phyloP scores from a whole-genome alignment of 352 stramenopile species.

The Aphanomyces euteiches region DNA sequence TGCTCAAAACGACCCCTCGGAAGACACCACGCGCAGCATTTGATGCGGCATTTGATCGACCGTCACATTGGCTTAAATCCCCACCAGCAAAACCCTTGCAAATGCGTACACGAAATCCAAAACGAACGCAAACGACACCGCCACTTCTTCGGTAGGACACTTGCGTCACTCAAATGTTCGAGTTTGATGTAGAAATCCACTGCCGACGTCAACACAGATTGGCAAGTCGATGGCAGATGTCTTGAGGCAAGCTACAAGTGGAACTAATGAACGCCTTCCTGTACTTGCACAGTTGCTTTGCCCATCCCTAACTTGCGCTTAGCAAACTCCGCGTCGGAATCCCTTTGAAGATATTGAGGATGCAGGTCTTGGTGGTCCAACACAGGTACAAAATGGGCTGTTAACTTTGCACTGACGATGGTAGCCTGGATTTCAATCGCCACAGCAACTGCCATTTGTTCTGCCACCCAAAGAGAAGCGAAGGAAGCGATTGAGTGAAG shows the following conservation, averaged over 20 bases:
- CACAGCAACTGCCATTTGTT: not conserved
- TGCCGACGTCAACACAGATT: not conserved
- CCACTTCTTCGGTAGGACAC: too few relatives aligned
- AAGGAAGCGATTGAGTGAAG: conserved; percentile 11
- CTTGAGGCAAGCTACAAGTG: conserved; percentile 11
- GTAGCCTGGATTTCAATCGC: conserved; percentile 8
- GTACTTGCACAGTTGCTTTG: not conserved
- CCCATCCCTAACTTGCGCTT: not conserved
- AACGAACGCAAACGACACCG: not conserved
- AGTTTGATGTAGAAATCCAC: not conserved
- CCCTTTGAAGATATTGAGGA: conserved; percentile 29
- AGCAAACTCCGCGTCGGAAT: not conserved
- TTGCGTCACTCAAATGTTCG: not conserved
- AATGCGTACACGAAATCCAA: not conserved
- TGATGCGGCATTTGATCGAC: conserved; percentile 10
- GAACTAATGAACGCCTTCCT: not conserved
- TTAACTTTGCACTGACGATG: too few relatives aligned
- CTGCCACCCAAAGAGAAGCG: conserved; percentile 13
- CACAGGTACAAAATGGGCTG: not conserved
- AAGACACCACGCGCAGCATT: not conserved
- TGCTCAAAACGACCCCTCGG: not conserved
- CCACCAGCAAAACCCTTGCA: not conserved
- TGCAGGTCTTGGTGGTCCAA: not conserved
- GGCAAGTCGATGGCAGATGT: conserved; percentile 26
- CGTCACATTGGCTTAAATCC: conserved; percentile 12